Base-by-base conservation (phyloP, 1,139 yeast species). In the Nakaseomyces bracarensis region DNA sequence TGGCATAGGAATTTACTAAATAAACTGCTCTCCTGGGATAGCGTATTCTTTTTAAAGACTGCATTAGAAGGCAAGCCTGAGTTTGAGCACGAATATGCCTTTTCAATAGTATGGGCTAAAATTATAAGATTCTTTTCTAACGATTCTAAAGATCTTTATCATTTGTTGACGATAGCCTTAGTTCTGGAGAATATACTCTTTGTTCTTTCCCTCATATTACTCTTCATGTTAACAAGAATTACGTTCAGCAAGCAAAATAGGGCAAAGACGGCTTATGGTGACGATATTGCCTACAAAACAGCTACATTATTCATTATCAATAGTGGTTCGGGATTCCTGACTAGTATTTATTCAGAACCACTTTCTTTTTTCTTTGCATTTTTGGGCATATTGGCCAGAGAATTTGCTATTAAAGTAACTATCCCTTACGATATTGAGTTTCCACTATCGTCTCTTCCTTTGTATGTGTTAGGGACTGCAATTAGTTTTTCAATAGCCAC, bases 1-100 rank as follows among this genome's bases (percentile, higher is more conserved):
- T 53, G 56, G 57, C 50, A 53, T 42, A 38, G 11, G 6, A 30
- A 55, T 22, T 46, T 69, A 1, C 62, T 71, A 36, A 67, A 74
- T 37, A 75, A 77, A 46, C 66, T 84, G 7, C 66, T 83, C 25
- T 71, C 79, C 5, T 89, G 97, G 97, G 98, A 91, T 60, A 72
- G 81, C 2, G 94, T 87, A 0, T 86, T 81, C 61, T 87, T 83
- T 55, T 62, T 75, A 20, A 76, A 79, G 39, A 48, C 47, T 4
- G 49, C 51, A 43, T 57, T 79, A 38, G 63, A 74, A 21, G 77
- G 72, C 0, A 58, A 65, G 2, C 64, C 72, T 22, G 59, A 61
- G 28, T 87, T 70, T 61, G 97, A 91, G 60, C 96, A 91, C 60
- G 94, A 86, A 63, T 83, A 77, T 72, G 96, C 94, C 7, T 91